Evolutionary conservation across 176 grass and related monocot species (phyloP).

Genomic region (Panicum miliaceum): DNA sequence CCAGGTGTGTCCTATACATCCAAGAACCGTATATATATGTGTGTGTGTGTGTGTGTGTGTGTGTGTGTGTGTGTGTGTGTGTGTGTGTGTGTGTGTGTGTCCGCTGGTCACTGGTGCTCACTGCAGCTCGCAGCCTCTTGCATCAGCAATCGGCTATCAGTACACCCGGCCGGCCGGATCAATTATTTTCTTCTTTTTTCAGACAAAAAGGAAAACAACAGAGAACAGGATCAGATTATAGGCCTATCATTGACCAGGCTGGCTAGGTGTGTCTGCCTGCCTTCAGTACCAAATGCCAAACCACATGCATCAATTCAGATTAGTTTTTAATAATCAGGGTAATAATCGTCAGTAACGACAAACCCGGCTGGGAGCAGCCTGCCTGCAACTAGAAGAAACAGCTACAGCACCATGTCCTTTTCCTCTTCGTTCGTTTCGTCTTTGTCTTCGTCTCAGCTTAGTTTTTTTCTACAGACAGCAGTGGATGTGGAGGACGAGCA

Average conservation of each 20-base stretch:
- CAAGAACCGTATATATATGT: too few relatives aligned
- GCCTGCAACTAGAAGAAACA: slow-evolving; percentile 39
- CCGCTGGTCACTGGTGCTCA: not conserved
- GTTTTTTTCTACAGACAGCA: slow-evolving; percentile 1
- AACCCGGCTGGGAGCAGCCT: not conserved
- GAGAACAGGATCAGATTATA: slow-evolving; percentile 37
- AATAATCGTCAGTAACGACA: slow-evolving; percentile 41
- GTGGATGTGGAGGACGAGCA: not conserved
- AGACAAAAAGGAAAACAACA: slow-evolving; percentile 5
- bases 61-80: too few relatives aligned
- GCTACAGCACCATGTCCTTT: slow-evolving; percentile 1
- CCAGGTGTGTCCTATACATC: slow-evolving; percentile 44
- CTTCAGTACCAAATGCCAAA: slow-evolving; percentile 25
- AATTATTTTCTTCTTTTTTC: not conserved
- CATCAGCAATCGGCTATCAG: not conserved
- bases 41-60: too few relatives aligned
- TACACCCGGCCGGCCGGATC: not conserved
- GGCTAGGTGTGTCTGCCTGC: slow-evolving; percentile 20
- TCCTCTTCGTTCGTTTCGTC: not conserved
- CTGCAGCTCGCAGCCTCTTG: not conserved
- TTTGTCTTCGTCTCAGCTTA: not conserved
- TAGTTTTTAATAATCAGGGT: not conserved
- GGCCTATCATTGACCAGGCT: slow-evolving; percentile 48
- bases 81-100: too few relatives aligned
- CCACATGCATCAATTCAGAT: slow-evolving; percentile 21